Conservation (phyloP, 2,329 filamentous ascomycete genomes). For the Talaromyces rugulosus region DNA sequence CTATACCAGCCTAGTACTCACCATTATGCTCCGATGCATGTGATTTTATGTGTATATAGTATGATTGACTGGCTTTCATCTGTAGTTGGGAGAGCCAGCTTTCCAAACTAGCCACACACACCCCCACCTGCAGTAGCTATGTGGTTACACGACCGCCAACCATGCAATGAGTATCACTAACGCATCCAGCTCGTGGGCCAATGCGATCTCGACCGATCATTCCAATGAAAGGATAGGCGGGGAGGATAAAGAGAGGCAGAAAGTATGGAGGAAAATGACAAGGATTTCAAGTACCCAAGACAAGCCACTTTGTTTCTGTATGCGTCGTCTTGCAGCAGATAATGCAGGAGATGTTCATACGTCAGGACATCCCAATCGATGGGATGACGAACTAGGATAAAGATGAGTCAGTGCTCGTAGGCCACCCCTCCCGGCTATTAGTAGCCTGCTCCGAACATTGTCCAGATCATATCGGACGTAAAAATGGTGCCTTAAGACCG, state of each 20-base stretch:
- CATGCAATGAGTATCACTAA: neutral
- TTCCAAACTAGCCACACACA: neutral
- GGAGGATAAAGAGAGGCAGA: neutral
- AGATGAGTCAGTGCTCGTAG: neutral
- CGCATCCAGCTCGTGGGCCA: neutral
- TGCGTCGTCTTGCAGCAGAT: neutral
- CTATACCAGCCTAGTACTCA: neutral
- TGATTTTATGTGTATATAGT: neutral
- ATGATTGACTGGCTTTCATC: neutral
- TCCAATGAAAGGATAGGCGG: neutral
- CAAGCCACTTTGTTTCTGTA: neutral
- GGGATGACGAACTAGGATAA: neutral
- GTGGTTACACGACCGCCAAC: neutral
- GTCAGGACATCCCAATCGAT: neutral
- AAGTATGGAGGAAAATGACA: neutral
- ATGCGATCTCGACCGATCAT: neutral
- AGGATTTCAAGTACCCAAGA: neutral
- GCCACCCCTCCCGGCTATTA: neutral
- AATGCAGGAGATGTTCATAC: neutral
- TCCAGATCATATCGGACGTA: neutral
- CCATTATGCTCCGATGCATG: neutral
- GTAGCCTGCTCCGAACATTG: neutral
- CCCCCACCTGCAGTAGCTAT: neutral
- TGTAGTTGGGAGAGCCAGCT: neutral
- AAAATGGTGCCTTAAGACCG: neutral